Conservation (phyloP, 495 filamentous ascomycete genomes). For the Lindgomyces ingoldianus region DNA sequence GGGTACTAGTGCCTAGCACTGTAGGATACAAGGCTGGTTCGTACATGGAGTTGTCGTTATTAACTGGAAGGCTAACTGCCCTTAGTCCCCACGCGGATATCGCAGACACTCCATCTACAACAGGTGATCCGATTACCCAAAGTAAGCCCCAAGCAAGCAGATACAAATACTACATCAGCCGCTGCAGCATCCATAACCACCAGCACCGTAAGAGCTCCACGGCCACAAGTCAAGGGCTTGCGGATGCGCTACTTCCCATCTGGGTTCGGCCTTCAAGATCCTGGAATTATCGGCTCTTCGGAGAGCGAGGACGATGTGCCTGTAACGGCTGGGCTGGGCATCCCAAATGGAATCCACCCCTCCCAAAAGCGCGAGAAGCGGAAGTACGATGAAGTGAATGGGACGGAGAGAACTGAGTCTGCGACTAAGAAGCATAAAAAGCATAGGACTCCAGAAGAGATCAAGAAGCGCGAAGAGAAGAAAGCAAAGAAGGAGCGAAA, state of each 20-base stretch:
- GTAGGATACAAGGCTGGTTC: constrained; percentile 27
- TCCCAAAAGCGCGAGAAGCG: constrained; percentile 28
- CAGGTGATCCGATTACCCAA: constrained; percentile 43
- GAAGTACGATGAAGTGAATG: constrained; percentile 25
- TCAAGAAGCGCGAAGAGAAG: constrained; percentile 14
- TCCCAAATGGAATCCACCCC: constrained; percentile 8
- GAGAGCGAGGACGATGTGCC: constrained; percentile 46
- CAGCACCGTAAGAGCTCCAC: constrained; percentile 39
- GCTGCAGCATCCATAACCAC: constrained; percentile 48
- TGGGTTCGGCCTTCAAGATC: constrained; percentile 50
- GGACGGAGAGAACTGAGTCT: constrained; percentile 2
- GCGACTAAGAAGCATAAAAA: constrained; percentile 38
- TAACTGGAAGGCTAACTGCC: not conserved
- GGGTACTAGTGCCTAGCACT: constrained; percentile 40
- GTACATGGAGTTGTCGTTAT: not conserved
- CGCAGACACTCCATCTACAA: constrained; percentile 37
- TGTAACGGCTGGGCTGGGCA: constrained; percentile 20
- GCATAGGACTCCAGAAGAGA: constrained; percentile 24
- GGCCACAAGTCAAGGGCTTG: constrained; percentile 59
- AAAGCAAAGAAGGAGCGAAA: constrained; percentile 28
- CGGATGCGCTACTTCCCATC: constrained; percentile 63
- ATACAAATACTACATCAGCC: constrained; percentile 41
- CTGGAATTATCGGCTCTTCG: constrained; percentile 54
- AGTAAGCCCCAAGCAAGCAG: constrained; percentile 41
- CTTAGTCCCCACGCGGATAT: constrained; percentile 16